A percentile compares a stretch with the other conserved stretches of the same genome.
Evolutionary conservation across 2,329 filamentous ascomycete genomes (phyloP).

Genomic region (Xylaria polymorpha): DNA sequence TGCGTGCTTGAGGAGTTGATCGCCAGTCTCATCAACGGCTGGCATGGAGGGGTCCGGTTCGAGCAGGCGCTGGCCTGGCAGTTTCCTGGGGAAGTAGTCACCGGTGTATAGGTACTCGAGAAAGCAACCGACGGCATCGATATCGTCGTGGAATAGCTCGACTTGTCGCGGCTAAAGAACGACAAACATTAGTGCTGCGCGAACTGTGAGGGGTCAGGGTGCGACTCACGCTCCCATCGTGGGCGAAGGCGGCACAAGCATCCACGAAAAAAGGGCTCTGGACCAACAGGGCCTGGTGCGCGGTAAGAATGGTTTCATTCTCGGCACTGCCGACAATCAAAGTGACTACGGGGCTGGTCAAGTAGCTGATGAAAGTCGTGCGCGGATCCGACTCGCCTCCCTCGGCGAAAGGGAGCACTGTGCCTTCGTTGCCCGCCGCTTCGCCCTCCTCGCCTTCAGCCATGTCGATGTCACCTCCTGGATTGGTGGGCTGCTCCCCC

Average conservation of each 20-base stretch:
- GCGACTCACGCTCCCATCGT: slow-evolving; percentile 68
- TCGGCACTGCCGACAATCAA: slow-evolving; percentile 73
- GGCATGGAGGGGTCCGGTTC: slow-evolving; percentile 76
- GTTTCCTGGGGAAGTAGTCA: slow-evolving; percentile 84
- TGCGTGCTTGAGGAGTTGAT: slow-evolving; percentile 87
- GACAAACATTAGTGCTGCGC: slow-evolving; percentile 19
- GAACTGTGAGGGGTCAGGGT: not conserved
- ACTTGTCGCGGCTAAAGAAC: slow-evolving; percentile 70
- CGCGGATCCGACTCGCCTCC: slow-evolving; percentile 53
- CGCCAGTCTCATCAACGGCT: slow-evolving; percentile 78
- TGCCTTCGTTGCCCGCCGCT: slow-evolving; percentile 39
- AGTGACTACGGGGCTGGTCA: slow-evolving; percentile 76
- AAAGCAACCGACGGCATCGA: slow-evolving; percentile 81
- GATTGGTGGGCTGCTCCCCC: slow-evolving; percentile 48
- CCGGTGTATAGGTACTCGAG: slow-evolving; percentile 86
- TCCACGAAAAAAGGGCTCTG: slow-evolving; percentile 80
- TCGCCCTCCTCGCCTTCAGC: slow-evolving; percentile 51
- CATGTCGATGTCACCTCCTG: slow-evolving; percentile 48
- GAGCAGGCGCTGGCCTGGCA: slow-evolving; percentile 72
- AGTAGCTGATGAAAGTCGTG: slow-evolving; percentile 66
- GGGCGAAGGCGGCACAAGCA: slow-evolving; percentile 69
- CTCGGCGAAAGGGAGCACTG: slow-evolving; percentile 55
- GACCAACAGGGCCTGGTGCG: slow-evolving; percentile 80
- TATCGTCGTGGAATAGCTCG: slow-evolving; percentile 72
- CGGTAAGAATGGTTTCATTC: slow-evolving; percentile 72